phyloP scores from a whole-genome alignment of 805 yeast genomes.

The Wickerhamiella allomyrinae region DNA sequence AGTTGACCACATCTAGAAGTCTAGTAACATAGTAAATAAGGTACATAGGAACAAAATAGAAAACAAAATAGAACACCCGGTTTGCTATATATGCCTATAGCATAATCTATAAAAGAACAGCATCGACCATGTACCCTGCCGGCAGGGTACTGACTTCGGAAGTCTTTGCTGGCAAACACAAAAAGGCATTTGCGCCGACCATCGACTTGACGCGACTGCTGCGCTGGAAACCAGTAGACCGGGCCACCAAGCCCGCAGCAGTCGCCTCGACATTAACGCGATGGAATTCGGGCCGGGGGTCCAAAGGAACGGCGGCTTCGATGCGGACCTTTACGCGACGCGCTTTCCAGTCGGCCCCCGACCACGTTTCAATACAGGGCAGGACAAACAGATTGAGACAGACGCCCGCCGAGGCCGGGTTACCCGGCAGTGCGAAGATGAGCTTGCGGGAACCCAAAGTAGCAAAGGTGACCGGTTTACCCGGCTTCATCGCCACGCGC shows the following conservation, averaged over 20 bases:
- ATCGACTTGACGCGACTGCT: slow-evolving; percentile 37
- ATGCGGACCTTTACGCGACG: slow-evolving; percentile 28
- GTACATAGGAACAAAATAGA: no score
- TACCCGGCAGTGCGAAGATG: slow-evolving; percentile 41
- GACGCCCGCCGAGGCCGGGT: slow-evolving; percentile 41
- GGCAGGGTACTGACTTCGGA: slow-evolving; percentile 3
- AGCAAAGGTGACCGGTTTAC: slow-evolving; percentile 45
- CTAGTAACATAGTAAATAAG: neutral
- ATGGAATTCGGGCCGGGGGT: slow-evolving; percentile 40
- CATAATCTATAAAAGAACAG: slow-evolving; percentile 11
- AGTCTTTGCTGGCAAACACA: slow-evolving; percentile 29
- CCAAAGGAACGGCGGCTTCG: slow-evolving; percentile 25
- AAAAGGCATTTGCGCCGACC: slow-evolving; percentile 33
- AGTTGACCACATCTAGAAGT: no score
- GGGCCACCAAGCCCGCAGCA: slow-evolving; percentile 22
- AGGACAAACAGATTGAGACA: slow-evolving; percentile 35
- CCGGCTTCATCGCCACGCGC: slow-evolving; percentile 45
- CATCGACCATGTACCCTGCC: slow-evolving; percentile 14
- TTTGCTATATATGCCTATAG: no score
- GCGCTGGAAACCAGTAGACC: slow-evolving; percentile 37
- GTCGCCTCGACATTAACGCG: slow-evolving; percentile 28
- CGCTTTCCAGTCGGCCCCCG: slow-evolving; percentile 21
- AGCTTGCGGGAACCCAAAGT: slow-evolving; percentile 25
- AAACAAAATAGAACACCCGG: no score
- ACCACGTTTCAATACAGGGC: slow-evolving; percentile 29